Evolutionary conservation across 495 filamentous ascomycete species (phyloP).

Genomic region (Podospora pseudocomata): DNA sequence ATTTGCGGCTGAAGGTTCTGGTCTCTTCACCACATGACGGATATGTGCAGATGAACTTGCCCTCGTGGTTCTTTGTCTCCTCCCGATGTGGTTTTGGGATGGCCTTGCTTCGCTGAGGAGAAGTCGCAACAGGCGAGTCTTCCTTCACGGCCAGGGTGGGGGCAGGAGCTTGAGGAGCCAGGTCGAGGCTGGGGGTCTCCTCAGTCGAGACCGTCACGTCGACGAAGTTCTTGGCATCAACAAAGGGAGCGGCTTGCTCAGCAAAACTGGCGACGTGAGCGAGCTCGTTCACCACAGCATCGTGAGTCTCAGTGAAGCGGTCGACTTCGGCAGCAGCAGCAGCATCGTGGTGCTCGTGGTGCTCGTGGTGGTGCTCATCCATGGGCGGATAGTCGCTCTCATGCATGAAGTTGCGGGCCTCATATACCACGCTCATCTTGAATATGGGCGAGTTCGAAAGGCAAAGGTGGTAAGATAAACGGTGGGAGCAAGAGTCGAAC

Average conservation of each 20-base stretch:
- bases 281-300: constrained; percentile 31
- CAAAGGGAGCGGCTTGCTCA: constrained; percentile 11
- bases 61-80: constrained; percentile 56
- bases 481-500: neutral
- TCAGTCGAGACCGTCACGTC: constrained; percentile 24
- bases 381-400: constrained; percentile 36
- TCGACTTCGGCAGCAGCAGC: constrained; percentile 23
- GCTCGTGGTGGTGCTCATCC: constrained; percentile 30
- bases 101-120: constrained; percentile 41
- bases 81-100: constrained; percentile 49
- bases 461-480: neutral
- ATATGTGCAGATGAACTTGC: constrained; percentile 66
- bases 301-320: constrained; percentile 30
- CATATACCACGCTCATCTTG: constrained; percentile 45
- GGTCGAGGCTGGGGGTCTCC: constrained; percentile 8
- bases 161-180: neutral
- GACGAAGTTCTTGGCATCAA: constrained; percentile 10
- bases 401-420: constrained; percentile 37
- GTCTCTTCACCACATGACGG: constrained; percentile 53
- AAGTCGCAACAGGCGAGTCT: constrained; percentile 24
- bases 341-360: constrained; percentile 26
- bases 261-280: constrained; percentile 29
- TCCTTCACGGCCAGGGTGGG: constrained; percentile 19
- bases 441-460: neutral
- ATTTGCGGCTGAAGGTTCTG: constrained; percentile 70